Evolutionary conservation across 225 moss, liverwort and hornwort species (phyloP), one percentile per base, ranked within the genome.

Genomic region (Climacium dendroides): DNA sequence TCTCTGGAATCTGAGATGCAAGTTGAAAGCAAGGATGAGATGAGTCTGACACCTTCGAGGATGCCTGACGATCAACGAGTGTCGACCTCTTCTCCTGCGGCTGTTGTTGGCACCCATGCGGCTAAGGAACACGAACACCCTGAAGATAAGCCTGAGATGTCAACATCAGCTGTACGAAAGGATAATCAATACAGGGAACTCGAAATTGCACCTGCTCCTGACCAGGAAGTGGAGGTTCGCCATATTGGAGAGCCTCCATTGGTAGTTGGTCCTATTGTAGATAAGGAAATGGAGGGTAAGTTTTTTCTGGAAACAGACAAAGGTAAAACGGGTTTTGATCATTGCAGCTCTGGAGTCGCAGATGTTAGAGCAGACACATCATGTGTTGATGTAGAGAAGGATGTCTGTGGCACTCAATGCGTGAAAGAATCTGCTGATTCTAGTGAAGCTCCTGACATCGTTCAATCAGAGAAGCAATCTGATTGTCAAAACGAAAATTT

Each of bases 21-120:
- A 81, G 88, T 88, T 82, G 89, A 83, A 80, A 87, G 79, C 62
- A 85, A 79, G 82, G 84, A 82, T 73, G 89, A 89, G 79, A 50
- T 88, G 74, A 88, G 72, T 58, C 87, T 80, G 84, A 75, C 61
- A 78, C 65, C 66, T 57, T 35, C 72, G 63, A 87, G 35, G 82
- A 83, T 85, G 83, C 80, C 87, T 53, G 92, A 91, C 85, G 80
- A 80, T 52, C 90, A 93, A 34, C 89, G 73, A 80, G 87, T 71
- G 70, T 57, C 69, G 69, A 76, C 71, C 29, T 66, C 90, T 84
- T 81, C 76, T 65, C 85, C 81, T 64, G 87, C 63, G 85, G 74
- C 63, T 74, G 55, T 29, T 73, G 79, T 67, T 77, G 74, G 32
- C 28, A 83, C 28, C 75, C 69, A 63, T 85, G 34, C 37, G 80